Evolutionary conservation across 106 monocot genomes (phyloP), one percentile per base, ranked within the genome.

Genomic region (Vanilla planifolia): DNA sequence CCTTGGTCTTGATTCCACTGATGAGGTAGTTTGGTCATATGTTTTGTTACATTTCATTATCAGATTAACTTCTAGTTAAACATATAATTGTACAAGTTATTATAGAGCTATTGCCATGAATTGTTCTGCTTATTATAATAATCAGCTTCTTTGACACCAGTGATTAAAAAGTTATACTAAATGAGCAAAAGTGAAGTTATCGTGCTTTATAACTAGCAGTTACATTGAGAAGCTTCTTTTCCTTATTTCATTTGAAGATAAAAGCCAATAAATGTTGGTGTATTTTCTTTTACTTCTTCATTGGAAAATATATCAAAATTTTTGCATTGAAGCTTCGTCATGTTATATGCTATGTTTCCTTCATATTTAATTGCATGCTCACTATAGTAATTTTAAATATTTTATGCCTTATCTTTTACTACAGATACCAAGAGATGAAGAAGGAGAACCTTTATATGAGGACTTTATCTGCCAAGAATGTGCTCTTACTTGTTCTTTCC

Each of bases 391-490:
- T 42, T 22, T 19, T 51, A 26, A 41, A 58, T 13, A 35, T 37
- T 21, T 53, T 37, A 50, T 55, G 27, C 7, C 20, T 67, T 48
- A 53, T 8, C 28, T 27, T 68, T 2, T 51, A 6, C 65, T 43
- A 27, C 79, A 96, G 95, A 72, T 96, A 64, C 98, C 92, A 43
- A 81, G 70, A 75, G 88, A 98, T 68, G 98, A 92, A 43, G 98
- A 98, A 46, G 91, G 81, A 11, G 98, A 98, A 55, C 85, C 88
- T 40, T 44, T 85, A 25, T 92, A 88, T 80, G 88, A 84, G 27
- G 98, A 92, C 35, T 92, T 82, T 60, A 92, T 98, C 50, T 98
- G 98, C 68, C 78, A 84, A 66, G 67, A 88, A 23, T 98, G 98
- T 61, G 61, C 92, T 36, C 13, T 78, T 13, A 63, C 22, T 8